Conservation (phyloP, 2,329 filamentous ascomycete genomes). For the Microsporum canis region DNA sequence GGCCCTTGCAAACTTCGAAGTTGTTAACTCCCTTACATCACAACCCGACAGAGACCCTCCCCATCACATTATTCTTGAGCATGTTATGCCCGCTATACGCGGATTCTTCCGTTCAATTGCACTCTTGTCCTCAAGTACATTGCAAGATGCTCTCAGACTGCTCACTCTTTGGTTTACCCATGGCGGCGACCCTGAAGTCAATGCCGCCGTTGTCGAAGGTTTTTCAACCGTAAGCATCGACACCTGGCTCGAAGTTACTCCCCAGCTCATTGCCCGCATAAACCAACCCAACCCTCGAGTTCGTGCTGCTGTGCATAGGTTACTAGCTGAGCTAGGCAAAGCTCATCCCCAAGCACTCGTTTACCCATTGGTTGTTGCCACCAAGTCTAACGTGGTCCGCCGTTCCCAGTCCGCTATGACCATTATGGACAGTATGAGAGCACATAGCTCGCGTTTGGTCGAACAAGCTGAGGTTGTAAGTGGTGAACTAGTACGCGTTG, state of each 20-base stretch:
- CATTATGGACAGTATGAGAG: slow-evolving; percentile 97
- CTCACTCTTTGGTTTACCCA: slow-evolving; percentile 95
- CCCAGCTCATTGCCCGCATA: slow-evolving; percentile 92
- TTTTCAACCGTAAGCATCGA: slow-evolving; percentile 88
- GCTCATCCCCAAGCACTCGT: slow-evolving; percentile 93
- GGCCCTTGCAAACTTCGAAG: slow-evolving; percentile 96
- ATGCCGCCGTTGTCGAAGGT: slow-evolving; percentile 75
- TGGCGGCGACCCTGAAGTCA: slow-evolving; percentile 79
- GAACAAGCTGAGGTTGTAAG: slow-evolving; percentile 93
- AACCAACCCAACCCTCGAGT: slow-evolving; percentile 89
- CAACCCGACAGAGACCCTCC: slow-evolving; percentile 53
- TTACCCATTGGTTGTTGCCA: slow-evolving; percentile 92
- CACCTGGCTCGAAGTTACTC: slow-evolving; percentile 97
- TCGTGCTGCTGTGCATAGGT: slow-evolving; percentile 78
- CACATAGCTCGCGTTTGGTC: slow-evolving; percentile 83
- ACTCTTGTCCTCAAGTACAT: slow-evolving; percentile 76
- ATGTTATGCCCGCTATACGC: slow-evolving; percentile 87
- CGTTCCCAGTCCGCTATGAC: slow-evolving; percentile 78
- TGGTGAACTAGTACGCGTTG: slow-evolving; percentile 91
- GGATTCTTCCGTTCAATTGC: slow-evolving; percentile 98
- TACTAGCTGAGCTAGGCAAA: slow-evolving; percentile 84
- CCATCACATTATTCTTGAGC: slow-evolving; percentile 60
- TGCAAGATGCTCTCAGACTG: slow-evolving; percentile 87
- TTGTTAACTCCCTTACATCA: slow-evolving; percentile 70
- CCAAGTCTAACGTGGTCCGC: slow-evolving; percentile 83